Conservation (phyloP, 2,329 filamentous ascomycete species). For the Dothideomycetes sp. region DNA sequence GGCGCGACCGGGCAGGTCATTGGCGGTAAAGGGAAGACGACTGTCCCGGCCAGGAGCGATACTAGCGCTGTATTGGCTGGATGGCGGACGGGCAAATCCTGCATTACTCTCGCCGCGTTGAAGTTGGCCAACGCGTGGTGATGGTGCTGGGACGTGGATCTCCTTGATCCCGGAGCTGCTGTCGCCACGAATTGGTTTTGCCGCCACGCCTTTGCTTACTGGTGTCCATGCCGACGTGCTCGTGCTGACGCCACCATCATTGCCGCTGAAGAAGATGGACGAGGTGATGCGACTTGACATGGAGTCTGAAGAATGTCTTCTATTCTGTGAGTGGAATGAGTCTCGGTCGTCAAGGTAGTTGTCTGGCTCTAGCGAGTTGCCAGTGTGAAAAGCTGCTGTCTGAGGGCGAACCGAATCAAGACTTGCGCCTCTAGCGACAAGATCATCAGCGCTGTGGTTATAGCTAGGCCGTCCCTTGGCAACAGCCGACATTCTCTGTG, state of each 20-base stretch:
- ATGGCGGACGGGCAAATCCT: constrained; percentile 20
- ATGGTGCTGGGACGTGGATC: constrained; percentile 12
- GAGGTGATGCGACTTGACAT: constrained; percentile 5
- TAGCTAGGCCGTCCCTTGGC: constrained; percentile 60
- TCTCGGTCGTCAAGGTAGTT: constrained; percentile 21
- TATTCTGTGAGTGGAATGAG: constrained; percentile 14
- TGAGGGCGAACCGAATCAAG: constrained; percentile 19
- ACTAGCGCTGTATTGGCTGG: constrained; percentile 34
- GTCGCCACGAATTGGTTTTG: constrained; percentile 1
- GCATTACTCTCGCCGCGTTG: constrained; percentile 1
- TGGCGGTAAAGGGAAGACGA: constrained; percentile 23
- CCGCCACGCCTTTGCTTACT: constrained; percentile 10
- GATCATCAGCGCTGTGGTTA: constrained; percentile 41
- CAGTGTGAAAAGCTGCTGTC: constrained; percentile 15
- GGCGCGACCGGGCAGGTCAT: constrained; percentile 6
- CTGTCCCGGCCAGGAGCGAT: constrained; percentile 33
- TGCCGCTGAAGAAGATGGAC: constrained; percentile 6
- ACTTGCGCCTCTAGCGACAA: constrained; percentile 20
- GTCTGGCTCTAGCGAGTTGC: constrained; percentile 14
- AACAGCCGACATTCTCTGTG: constrained; percentile 53
- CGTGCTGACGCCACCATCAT: neutral
- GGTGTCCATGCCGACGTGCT: constrained; percentile 16
- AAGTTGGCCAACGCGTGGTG: neutral
- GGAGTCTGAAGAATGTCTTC: constrained; percentile 3
- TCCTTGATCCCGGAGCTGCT: constrained; percentile 1